Conservation (phyloP, 2,329 filamentous ascomycete genomes). For the Xylaria sp. region DNA sequence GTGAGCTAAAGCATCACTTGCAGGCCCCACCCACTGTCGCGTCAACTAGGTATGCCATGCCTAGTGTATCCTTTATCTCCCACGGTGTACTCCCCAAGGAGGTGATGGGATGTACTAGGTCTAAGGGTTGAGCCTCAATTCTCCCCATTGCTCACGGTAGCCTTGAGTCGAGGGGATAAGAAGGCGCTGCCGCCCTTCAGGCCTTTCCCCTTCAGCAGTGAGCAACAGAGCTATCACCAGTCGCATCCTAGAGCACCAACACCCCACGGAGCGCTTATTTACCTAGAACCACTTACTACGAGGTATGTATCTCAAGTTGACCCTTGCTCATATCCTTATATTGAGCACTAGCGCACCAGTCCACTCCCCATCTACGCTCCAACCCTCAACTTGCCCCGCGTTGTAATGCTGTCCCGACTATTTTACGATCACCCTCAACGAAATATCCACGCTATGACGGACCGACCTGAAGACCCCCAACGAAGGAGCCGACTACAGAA, state of each 20-base stretch:
- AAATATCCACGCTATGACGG: background rate
- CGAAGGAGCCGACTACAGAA: background rate
- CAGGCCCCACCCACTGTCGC: conserved; percentile 11
- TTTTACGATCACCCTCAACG: background rate
- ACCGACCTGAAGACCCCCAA: background rate
- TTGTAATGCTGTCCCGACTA: background rate
- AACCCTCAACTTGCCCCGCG: background rate
- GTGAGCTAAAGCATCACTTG: conserved; percentile 16
- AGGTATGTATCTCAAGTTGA: conserved; percentile 3
- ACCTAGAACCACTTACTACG: background rate
- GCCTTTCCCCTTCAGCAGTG: background rate
- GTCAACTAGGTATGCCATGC: background rate
- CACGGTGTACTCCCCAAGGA: background rate
- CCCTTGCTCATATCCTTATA: background rate
- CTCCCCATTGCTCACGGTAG: background rate
- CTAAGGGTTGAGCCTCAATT: background rate
- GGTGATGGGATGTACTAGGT: background rate
- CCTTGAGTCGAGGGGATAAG: conserved; percentile 3
- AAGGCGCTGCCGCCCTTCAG: background rate
- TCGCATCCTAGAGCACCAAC: background rate
- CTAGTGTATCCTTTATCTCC: background rate
- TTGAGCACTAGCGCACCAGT: background rate
- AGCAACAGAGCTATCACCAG: background rate
- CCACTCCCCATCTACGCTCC: no score
- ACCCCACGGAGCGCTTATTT: background rate